phyloP scores from a whole-genome alignment of 352 stramenopile genomes.

The Phytophthora crassamura region DNA sequence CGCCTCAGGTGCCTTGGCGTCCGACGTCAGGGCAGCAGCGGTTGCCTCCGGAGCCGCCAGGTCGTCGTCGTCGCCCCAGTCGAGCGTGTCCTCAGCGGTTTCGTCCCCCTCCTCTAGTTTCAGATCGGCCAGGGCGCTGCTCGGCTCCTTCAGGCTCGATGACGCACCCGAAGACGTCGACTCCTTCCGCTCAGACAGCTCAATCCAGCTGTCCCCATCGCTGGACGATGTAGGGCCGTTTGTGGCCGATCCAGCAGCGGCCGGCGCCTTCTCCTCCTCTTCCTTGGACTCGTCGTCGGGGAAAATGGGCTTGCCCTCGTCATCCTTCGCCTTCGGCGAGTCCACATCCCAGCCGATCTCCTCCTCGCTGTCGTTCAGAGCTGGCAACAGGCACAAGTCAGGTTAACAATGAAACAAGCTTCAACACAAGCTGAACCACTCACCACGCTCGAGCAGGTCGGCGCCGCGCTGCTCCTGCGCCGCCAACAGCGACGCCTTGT shows the following conservation, averaged over 20 bases:
- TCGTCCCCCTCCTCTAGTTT: slow-evolving; percentile 45
- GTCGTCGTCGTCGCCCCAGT: slow-evolving; percentile 74
- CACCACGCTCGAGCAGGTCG: slow-evolving; percentile 69
- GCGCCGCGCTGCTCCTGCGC: slow-evolving; percentile 73
- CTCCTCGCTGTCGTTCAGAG: slow-evolving; percentile 69
- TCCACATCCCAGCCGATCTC: slow-evolving; percentile 76
- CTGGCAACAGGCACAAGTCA: slow-evolving; percentile 29
- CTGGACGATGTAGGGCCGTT: slow-evolving; percentile 49
- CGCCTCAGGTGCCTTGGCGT: slow-evolving; percentile 23
- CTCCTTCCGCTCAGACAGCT: slow-evolving; percentile 69
- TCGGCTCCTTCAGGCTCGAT: slow-evolving; percentile 36
- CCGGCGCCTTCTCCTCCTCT: slow-evolving; percentile 29
- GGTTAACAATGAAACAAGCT: background rate
- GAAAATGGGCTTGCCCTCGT: slow-evolving; percentile 47
- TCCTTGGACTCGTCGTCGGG: slow-evolving; percentile 56
- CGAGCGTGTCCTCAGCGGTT: slow-evolving; percentile 49
- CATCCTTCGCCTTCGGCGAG: slow-evolving; percentile 56
- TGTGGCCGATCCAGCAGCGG: slow-evolving; percentile 1
- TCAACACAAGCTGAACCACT: slow-evolving; percentile 1
- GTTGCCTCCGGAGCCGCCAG: slow-evolving; percentile 33
- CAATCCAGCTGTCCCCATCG: slow-evolving; percentile 72
- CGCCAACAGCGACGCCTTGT: slow-evolving; percentile 74
- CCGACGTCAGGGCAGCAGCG: slow-evolving; percentile 2
- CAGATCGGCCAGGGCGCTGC: slow-evolving; percentile 32
- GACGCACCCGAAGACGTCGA: slow-evolving; percentile 58